Conservation (phyloP, 352 stramenopile species). For the Hyaloperonospora brassicae region DNA sequence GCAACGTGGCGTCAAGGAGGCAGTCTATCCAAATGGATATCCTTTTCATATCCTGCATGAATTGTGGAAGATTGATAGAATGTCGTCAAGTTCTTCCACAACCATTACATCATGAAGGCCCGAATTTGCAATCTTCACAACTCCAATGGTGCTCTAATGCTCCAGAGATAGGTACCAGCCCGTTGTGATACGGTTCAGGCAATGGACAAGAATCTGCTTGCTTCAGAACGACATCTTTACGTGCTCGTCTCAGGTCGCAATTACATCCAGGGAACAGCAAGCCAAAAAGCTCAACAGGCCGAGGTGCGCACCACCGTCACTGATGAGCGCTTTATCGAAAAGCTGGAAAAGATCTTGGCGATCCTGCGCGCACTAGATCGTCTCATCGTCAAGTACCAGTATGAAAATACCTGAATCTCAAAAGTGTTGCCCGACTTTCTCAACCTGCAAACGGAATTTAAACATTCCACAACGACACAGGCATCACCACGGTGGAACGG, state of each 20-base stretch:
- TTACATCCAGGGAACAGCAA: not conserved
- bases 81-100: conserved; percentile 1
- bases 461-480: not conserved
- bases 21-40: not conserved
- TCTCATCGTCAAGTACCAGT: too few relatives aligned
- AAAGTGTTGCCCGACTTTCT: too few relatives aligned
- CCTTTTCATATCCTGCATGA: not conserved
- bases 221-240: not conserved
- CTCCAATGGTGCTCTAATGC: too few relatives aligned
- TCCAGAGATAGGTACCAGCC: not conserved
- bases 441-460: too few relatives aligned
- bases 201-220: too few relatives aligned
- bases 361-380: too few relatives aligned
- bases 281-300: not conserved
- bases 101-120: not conserved
- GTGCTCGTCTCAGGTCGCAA: not conserved
- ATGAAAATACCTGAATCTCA: too few relatives aligned
- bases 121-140: not conserved
- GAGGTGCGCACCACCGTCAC: too few relatives aligned
- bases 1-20: not conserved
- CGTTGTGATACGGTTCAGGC: not conserved
- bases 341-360: too few relatives aligned
- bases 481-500: not conserved
- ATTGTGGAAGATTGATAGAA: not conserved
- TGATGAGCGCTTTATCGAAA: too few relatives aligned